These are phyloP conservation scores for Triticum urartu DNA, from an alignment of 176 grass and related monocot genomes.

Conservation along the genomic window DNA sequence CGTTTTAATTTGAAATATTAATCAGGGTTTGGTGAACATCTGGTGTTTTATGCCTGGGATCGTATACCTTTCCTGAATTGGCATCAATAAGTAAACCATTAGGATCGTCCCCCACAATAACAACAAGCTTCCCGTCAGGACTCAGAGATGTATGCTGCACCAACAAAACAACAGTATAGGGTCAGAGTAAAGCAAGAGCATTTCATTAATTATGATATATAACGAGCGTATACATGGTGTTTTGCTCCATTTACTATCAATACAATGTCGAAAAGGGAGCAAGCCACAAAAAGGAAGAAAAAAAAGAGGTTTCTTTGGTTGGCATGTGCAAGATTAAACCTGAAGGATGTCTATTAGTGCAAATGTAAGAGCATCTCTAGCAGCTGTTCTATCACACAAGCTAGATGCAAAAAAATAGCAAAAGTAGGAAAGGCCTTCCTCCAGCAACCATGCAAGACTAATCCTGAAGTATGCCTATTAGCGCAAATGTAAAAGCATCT, in stretches of 20 bases:
- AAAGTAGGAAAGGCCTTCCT: not conserved
- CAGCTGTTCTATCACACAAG: not conserved
- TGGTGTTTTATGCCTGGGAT: not conserved
- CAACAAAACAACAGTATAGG: conserved; percentile 40
- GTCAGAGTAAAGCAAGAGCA: not conserved
- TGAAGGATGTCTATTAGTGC: conserved; percentile 1
- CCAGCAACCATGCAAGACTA: not conserved
- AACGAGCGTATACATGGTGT: not conserved
- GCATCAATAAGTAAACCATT: conserved; percentile 81
- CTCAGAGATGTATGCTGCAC: conserved; percentile 94
- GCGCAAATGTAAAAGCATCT: not conserved
- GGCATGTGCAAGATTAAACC: not conserved
- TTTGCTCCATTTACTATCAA: not conserved
- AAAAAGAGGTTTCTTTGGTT: not conserved
- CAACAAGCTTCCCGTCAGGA: conserved; percentile 81
- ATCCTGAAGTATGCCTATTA: not conserved
- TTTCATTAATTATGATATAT: not conserved
- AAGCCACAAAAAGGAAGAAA: not conserved
- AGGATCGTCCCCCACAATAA: conserved; percentile 82
- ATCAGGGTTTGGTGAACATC: conserved; percentile 21
- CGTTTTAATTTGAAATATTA: conserved; percentile 10
- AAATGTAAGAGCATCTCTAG: not conserved
- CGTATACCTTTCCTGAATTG: conserved; percentile 89
- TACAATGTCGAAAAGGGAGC: not conserved
- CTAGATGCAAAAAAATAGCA: not conserved